A percentile compares a stretch with the other conserved stretches of the same genome.
Evolutionary conservation across 768 basidiomycete species (phyloP).

Genomic region (Termitomyces sp.): DNA sequence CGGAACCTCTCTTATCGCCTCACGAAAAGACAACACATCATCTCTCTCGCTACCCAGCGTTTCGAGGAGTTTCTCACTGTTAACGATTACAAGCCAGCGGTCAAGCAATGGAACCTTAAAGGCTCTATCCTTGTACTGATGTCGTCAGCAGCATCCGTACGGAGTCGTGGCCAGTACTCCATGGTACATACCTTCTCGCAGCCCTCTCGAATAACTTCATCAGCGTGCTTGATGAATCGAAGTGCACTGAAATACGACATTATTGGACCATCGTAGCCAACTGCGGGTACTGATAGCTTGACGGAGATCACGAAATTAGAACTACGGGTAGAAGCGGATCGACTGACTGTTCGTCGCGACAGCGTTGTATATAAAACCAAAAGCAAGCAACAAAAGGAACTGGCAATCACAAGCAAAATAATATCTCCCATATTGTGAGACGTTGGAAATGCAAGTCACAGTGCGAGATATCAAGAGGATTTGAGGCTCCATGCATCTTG

Average conservation of each 20-base stretch:
- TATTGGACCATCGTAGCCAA: background rate
- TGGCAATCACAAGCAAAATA: slow-evolving; percentile 1
- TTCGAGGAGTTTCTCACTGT: no score
- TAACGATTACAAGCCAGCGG: slow-evolving; percentile 22
- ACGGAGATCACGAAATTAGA: background rate
- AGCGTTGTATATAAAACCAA: background rate
- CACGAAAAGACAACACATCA: no score
- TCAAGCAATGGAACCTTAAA: slow-evolving; percentile 42
- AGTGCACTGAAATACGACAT: background rate
- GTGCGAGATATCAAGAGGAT: background rate
- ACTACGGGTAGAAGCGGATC: background rate
- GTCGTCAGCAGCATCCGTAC: background rate
- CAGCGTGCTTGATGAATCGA: background rate
- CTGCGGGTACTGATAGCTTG: background rate
- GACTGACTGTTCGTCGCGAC: background rate
- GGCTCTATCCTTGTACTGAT: slow-evolving; percentile 7
- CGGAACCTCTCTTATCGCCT: no score
- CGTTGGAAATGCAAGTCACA: background rate
- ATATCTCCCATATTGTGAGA: background rate
- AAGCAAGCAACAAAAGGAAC: background rate
- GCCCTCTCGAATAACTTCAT: background rate
- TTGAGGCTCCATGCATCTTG: background rate
- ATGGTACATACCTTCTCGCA: background rate
- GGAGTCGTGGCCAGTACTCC: background rate
- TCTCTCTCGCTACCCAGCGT: no score